Base-by-base conservation (phyloP, 2,329 filamentous ascomycete species). In the Beauveria medogensis region DNA sequence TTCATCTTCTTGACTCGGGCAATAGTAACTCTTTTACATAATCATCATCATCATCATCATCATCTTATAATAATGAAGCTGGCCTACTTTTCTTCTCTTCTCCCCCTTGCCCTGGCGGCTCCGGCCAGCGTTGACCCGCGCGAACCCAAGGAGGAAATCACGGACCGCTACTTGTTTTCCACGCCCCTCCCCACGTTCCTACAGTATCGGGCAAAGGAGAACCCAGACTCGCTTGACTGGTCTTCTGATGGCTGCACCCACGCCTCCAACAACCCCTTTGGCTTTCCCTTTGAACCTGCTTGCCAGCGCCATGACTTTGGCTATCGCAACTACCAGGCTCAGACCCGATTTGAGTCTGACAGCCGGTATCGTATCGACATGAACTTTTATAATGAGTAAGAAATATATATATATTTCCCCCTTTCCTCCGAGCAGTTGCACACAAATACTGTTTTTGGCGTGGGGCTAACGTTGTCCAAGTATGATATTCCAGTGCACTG, bases 231-330 rank as follows among this genome's bases (percentile, higher is more conserved):
- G 14, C 48, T 62, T 5, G 56, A 67, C 61, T 70, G 67, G 67
- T 16, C 46, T 3, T 67, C 67, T 8, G 67, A 69, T 60, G 64
- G 64, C 54, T 70, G 69, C 65, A 61, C 65, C 47, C 47, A 34
- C n/a, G 59, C 65, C 4, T 68, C 67, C 7, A 66, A 69, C 63
- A 67, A 67, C 44, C 69, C 67, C 0, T 54, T 59, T 3, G 65
- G 67, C 6, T 72, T 66, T 61, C 61, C 69, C 52, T 73, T 71
- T 53, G 43, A 59, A 28, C 63, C 64, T 10, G 67, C 65, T 8
- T 75, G 73, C 69, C 65, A 73, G 55, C 73, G 76, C 28, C 76
- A 79, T 62, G 77, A 79, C 63, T 79, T 78, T 59, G 75, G 75
- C 14, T 75, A 75, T 65, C 67, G 71, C 44, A 78, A 78, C 67